Evolutionary conservation across 2,329 filamentous ascomycete species (phyloP).

Genomic region (Stromatinia cepivora): DNA sequence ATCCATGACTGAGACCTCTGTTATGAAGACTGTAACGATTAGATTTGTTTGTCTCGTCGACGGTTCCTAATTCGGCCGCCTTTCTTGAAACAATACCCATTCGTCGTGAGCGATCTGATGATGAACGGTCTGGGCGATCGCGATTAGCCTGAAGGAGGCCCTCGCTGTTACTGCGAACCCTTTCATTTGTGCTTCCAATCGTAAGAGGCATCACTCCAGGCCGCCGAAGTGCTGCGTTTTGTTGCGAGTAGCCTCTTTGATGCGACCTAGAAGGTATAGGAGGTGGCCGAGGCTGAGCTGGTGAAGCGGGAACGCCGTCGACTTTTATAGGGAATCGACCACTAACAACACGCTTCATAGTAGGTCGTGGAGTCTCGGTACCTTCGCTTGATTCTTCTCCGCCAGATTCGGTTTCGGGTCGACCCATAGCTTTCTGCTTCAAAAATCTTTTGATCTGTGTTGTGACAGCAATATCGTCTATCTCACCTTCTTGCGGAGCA

Average conservation of each 20-base stretch:
- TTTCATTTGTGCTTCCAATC: conserved; percentile 69
- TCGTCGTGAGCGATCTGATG: conserved; percentile 58
- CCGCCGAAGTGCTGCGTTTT: conserved; percentile 61
- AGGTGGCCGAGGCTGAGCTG: conserved; percentile 65
- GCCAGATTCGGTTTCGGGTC: conserved; percentile 56
- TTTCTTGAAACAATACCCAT: conserved; percentile 65
- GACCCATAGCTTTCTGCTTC: conserved; percentile 50
- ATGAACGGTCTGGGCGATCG: conserved; percentile 36
- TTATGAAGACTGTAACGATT: conserved; percentile 65
- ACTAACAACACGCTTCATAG: conserved; percentile 59
- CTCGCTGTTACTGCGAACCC: conserved; percentile 65
- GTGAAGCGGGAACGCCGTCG: conserved; percentile 73
- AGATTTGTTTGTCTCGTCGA: conserved; percentile 58
- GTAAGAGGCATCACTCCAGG: conserved; percentile 72
- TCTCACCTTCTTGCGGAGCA: conserved; percentile 57
- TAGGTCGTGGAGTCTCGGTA: conserved; percentile 72
- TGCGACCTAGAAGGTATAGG: conserved; percentile 81
- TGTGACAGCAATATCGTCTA: conserved; percentile 60
- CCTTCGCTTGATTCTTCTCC: conserved; percentile 69
- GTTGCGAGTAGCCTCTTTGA: conserved; percentile 71
- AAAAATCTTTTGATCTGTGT: conserved; percentile 62
- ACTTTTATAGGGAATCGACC: conserved; percentile 70
- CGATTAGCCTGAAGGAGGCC: conserved; percentile 53
- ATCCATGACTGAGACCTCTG: conserved; percentile 66
- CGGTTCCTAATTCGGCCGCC: conserved; percentile 58